phyloP scores from a whole-genome alignment of 768 basidiomycete genomes.

The Leucocoprinus leucothites region DNA sequence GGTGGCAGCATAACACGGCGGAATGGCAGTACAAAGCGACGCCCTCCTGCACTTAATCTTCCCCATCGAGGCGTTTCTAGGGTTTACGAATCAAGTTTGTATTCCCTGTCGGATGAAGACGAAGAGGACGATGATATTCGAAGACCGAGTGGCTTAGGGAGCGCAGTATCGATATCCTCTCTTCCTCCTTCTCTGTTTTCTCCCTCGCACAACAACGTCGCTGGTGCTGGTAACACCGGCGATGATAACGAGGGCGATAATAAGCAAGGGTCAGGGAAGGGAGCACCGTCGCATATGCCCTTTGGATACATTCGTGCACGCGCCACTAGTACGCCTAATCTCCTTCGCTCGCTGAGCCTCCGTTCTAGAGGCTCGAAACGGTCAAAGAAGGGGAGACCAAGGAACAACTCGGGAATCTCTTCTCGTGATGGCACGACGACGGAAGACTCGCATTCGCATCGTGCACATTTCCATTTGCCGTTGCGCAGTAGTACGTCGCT shows the following conservation, averaged over 20 bases:
- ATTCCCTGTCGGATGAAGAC: slow-evolving; percentile 17
- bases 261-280: neutral
- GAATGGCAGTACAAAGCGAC: slow-evolving; percentile 4
- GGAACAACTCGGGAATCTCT: neutral
- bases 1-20: neutral
- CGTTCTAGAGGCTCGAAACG: slow-evolving; percentile 15
- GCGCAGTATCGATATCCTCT: slow-evolving; percentile 33
- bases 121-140: slow-evolving; percentile 40
- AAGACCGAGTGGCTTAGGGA: slow-evolving; percentile 42
- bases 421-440: neutral
- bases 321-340: slow-evolving; percentile 36
- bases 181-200: slow-evolving; percentile 33
- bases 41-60: slow-evolving; percentile 5
- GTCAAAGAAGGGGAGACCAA: slow-evolving; percentile 14
- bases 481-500: neutral
- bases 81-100: slow-evolving; percentile 12
- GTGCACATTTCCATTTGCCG: neutral
- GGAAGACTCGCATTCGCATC: slow-evolving; percentile 7
- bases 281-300: neutral
- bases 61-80: slow-evolving; percentile 9
- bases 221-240: neutral
- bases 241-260: slow-evolving; percentile 7
- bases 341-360: slow-evolving; percentile 24
- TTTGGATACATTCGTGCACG: slow-evolving; percentile 22
- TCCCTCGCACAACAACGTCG: slow-evolving; percentile 10